Evolutionary conservation across 2,329 filamentous ascomycete species (phyloP).

Genomic region (Lecanicillium sp.): DNA sequence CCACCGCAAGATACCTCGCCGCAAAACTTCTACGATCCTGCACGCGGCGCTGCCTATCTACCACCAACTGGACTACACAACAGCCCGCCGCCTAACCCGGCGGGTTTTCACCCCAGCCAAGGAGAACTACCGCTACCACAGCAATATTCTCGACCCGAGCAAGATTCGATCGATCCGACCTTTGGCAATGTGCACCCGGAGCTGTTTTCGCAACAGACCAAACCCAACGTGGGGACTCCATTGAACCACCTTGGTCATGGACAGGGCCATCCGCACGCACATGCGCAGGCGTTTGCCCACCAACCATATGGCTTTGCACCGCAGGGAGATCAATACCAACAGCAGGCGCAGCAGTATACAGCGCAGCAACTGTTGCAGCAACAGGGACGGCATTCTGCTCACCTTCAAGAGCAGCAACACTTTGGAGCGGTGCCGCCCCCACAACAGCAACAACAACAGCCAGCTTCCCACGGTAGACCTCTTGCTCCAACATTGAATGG

Average conservation of each 20-base stretch:
- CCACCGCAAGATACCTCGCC: constrained; percentile 21
- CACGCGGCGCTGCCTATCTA: constrained; percentile 25
- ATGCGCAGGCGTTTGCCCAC: constrained; percentile 24
- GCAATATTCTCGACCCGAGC: constrained; percentile 23
- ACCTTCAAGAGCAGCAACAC: constrained; percentile 9
- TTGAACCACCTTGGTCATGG: constrained; percentile 22
- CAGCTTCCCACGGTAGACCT: constrained; percentile 13
- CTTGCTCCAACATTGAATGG: constrained; percentile 18
- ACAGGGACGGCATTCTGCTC: neutral
- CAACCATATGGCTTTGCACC: constrained; percentile 24
- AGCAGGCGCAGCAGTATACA: constrained; percentile 10
- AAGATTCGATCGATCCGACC: constrained; percentile 28
- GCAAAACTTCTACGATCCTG: constrained; percentile 25
- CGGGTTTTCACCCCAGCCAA: constrained; percentile 22
- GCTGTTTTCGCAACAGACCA: constrained; percentile 27
- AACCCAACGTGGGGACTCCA: constrained; percentile 19
- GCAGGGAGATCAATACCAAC: constrained; percentile 22
- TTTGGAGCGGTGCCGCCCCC: constrained; percentile 13
- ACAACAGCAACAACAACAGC: constrained; percentile 17
- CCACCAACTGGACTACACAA: constrained; percentile 17
- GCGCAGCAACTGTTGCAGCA: constrained; percentile 3
- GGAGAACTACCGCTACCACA: constrained; percentile 22
- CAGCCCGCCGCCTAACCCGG: constrained; percentile 18
- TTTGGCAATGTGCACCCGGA: constrained; percentile 29
- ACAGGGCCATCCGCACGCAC: constrained; percentile 5